These are phyloP conservation scores for Cryphonectria carpinicola DNA, from an alignment of 2,329 filamentous ascomycete species.

Conservation along the genomic window DNA sequence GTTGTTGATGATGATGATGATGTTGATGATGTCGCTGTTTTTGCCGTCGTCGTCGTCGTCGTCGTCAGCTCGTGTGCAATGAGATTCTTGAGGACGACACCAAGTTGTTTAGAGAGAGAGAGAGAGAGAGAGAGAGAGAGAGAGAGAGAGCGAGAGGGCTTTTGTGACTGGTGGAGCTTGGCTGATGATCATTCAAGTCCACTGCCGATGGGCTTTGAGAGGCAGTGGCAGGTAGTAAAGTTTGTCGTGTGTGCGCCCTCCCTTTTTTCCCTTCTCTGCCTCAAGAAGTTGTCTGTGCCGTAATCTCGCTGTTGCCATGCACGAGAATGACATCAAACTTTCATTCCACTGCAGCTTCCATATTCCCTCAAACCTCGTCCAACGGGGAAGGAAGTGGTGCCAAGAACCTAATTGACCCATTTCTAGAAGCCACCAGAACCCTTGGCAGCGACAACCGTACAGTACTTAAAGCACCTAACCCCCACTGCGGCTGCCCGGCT, in stretches of 20 bases:
- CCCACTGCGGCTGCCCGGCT: not conserved
- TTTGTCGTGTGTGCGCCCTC: not conserved
- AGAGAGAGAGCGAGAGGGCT: not conserved
- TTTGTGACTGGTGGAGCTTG: not conserved
- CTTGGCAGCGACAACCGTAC: not conserved
- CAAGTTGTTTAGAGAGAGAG: not conserved
- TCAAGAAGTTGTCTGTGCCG: not conserved
- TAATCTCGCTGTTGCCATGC: not conserved
- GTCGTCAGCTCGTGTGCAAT: not conserved
- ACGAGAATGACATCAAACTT: constrained; percentile 1
- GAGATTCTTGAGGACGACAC: not conserved
- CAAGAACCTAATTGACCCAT: constrained; percentile 7
- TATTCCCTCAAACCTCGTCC: too few relatives aligned
- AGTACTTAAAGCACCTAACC: too few relatives aligned
- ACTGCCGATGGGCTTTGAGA: not conserved
- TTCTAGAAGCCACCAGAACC: constrained; percentile 28
- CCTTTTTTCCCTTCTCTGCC: not conserved
- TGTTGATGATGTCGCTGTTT: too few relatives aligned
- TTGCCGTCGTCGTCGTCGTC: too few relatives aligned
- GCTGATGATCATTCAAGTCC: not conserved
- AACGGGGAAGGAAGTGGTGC: not conserved
- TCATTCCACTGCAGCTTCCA: not conserved
- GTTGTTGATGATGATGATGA: too few relatives aligned
- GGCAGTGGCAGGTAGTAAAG: not conserved
- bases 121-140: too few relatives aligned